phyloP scores from a whole-genome alignment of 192 early-diverging fungal species.

The Coemansia biformis region DNA sequence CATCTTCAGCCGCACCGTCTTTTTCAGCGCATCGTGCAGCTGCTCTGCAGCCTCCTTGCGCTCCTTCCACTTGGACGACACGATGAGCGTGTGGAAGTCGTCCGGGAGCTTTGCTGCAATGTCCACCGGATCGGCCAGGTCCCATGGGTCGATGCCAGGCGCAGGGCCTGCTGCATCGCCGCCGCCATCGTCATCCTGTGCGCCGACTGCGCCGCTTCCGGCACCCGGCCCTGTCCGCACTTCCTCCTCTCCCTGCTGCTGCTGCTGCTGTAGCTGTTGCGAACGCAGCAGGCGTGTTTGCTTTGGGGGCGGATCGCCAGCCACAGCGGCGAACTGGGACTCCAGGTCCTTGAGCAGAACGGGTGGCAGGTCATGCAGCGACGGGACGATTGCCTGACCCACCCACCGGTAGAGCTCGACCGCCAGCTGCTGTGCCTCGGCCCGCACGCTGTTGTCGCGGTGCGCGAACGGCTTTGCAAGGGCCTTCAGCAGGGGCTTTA shows the following conservation, averaged over 20 bases:
- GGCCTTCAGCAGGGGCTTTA: slow-evolving; percentile 82
- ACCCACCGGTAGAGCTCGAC: slow-evolving; percentile 94
- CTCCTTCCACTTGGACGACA: slow-evolving; percentile 93
- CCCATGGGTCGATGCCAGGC: slow-evolving; percentile 69
- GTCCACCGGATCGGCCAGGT: slow-evolving; percentile 84
- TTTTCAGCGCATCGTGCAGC: slow-evolving; percentile 50
- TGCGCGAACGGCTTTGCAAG: slow-evolving; percentile 90
- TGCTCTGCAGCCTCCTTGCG: slow-evolving; percentile 85
- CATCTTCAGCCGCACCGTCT: slow-evolving; percentile 39
- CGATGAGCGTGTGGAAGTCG: slow-evolving; percentile 62
- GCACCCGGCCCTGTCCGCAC: too few species aligned
- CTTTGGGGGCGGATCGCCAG: slow-evolving; percentile 53
- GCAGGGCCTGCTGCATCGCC: slow-evolving; percentile 28
- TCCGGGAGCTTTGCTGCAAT: slow-evolving; percentile 81
- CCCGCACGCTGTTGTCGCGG: slow-evolving; percentile 85
- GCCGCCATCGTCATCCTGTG: slow-evolving; percentile 20
- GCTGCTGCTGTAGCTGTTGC: slow-evolving; percentile 61
- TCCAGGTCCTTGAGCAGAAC: slow-evolving; percentile 91
- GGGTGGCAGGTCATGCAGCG: slow-evolving; percentile 83
- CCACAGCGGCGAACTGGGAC: slow-evolving; percentile 70
- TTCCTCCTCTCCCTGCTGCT: slow-evolving; percentile 15
- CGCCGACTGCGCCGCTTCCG: slow-evolving; percentile 14
- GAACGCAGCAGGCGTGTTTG: slow-evolving; percentile 74
- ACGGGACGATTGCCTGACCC: slow-evolving; percentile 71
- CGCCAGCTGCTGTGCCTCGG: slow-evolving; percentile 71